These are phyloP conservation scores for Amanita subjunquillea DNA, from an alignment of 768 basidiomycete genomes.

Conservation along the genomic window DNA sequence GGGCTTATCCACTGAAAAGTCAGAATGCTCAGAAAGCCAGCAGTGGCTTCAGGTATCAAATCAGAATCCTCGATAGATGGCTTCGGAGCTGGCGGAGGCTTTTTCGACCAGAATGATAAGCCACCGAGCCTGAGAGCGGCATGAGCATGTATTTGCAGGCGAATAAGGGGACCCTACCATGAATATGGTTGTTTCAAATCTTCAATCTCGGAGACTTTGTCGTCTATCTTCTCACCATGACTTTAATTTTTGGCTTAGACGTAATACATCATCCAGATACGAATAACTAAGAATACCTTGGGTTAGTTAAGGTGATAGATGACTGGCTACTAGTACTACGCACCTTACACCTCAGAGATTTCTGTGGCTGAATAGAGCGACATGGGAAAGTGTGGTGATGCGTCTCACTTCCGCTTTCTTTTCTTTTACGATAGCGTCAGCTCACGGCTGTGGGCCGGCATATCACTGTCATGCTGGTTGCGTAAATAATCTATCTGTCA, in stretches of 20 bases:
- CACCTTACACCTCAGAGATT: not conserved
- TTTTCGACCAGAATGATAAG: conserved; percentile 14
- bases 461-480: no score
- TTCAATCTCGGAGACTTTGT: not conserved
- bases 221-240: not conserved
- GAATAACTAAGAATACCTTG: not conserved
- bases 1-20: conserved; percentile 73
- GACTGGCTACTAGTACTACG: not conserved
- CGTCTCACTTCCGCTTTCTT: not conserved
- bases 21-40: conserved; percentile 45
- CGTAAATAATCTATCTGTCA: no score
- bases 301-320: no score
- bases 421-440: not conserved
- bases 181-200: not conserved
- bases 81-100: conserved; percentile 32
- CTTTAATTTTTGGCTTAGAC: not conserved
- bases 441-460: no score
- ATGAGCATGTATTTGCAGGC: not conserved
- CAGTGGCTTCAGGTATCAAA: conserved; percentile 56
- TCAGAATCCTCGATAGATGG: conserved; percentile 48
- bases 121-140: not conserved
- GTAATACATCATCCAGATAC: not conserved
- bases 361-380: not conserved
- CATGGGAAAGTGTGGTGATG: not conserved
- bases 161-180: not conserved